A percentile compares a stretch with the other conserved stretches of the same genome.
phyloP scores from a whole-genome alignment of 495 filamentous ascomycete species.

The Neurospora discreta region DNA sequence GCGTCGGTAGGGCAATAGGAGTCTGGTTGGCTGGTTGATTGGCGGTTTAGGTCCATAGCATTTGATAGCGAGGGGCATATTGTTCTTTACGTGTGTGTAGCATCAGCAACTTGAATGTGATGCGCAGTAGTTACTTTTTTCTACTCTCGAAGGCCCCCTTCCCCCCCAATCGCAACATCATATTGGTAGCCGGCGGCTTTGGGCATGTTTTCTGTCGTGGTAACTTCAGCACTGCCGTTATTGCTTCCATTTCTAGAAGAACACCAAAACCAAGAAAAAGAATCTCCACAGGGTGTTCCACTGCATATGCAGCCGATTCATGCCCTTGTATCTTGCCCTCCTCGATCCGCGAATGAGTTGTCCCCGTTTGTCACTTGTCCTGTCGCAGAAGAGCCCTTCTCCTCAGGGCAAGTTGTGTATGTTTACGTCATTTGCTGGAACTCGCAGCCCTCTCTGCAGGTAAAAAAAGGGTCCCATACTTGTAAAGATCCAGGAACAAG shows the following conservation, averaged over 20 bases:
- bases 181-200: too few relatives aligned
- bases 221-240: neutral
- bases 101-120: neutral
- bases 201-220: neutral
- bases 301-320: neutral
- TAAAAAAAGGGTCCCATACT: neutral
- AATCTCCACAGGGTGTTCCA: neutral
- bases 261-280: neutral
- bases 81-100: neutral
- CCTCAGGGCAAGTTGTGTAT: neutral
- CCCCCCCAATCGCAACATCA: too few relatives aligned
- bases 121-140: neutral
- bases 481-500: neutral
- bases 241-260: neutral
- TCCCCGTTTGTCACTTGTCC: neutral
- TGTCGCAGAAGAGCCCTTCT: neutral
- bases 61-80: neutral
- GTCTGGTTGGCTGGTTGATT: neutral
- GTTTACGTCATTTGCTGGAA: neutral
- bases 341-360: neutral
- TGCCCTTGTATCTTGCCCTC: neutral
- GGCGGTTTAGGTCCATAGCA: neutral
- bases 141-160: neutral
- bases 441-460: neutral
- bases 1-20: neutral